phyloP scores from a whole-genome alignment of 352 stramenopile genomes.

The Globisporangium iwayamae region DNA sequence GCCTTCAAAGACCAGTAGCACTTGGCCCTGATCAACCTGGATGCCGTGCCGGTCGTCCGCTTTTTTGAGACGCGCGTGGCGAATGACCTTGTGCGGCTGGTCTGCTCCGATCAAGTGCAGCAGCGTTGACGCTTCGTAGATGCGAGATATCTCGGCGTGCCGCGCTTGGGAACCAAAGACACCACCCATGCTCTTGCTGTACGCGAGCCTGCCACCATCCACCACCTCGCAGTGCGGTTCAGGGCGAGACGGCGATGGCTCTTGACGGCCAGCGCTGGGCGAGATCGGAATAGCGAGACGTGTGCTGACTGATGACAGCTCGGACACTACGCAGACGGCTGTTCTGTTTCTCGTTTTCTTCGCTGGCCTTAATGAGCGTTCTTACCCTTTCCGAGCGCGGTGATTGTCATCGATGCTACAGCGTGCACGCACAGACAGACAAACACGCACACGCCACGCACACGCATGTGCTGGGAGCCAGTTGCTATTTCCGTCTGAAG shows the following conservation, averaged over 20 bases:
- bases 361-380: not conserved
- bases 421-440: not conserved
- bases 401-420: not conserved
- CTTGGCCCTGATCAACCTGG: conserved; percentile 26
- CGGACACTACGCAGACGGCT: too few species aligned
- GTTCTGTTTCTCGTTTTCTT: not conserved
- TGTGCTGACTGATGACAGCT: not conserved
- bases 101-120: conserved; percentile 59
- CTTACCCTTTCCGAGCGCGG: conserved; percentile 1
- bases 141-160: conserved; percentile 31
- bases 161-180: conserved; percentile 41
- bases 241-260: not conserved
- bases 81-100: conserved; percentile 43
- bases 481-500: not conserved
- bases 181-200: conserved; percentile 39
- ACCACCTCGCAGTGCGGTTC: conserved; percentile 7
- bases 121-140: conserved; percentile 62
- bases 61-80: conserved; percentile 41
- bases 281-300: not conserved
- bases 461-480: not conserved
- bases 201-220: conserved; percentile 11
- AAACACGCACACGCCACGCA: not conserved
- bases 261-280: not conserved
- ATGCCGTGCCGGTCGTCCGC: conserved; percentile 31
- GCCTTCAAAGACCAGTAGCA: conserved; percentile 56